These are phyloP conservation scores for Lichtheimia hyalospora DNA, from an alignment of 371 early-diverging fungal species.

Conservation along the genomic window DNA sequence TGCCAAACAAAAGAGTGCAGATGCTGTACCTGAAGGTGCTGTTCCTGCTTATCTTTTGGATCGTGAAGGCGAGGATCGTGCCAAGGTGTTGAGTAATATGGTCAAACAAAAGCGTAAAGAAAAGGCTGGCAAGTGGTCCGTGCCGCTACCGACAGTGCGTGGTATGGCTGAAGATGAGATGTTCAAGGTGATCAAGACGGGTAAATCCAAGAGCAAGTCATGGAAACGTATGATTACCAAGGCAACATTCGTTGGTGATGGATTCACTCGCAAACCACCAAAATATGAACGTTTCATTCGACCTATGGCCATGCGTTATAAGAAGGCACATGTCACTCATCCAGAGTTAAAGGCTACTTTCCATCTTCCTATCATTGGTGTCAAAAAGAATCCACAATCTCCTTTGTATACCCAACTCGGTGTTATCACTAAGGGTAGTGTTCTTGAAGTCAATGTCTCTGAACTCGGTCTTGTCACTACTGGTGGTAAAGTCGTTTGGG, in stretches of 20 bases:
- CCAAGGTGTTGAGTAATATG: slow-evolving; percentile 98
- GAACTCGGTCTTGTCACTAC: slow-evolving; percentile 99
- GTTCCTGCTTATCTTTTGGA: slow-evolving; percentile 99
- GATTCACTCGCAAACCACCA: slow-evolving; percentile 99
- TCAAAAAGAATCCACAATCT: slow-evolving; percentile 99
- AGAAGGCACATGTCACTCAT: slow-evolving; percentile 99
- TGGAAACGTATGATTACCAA: slow-evolving; percentile 99
- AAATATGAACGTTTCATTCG: slow-evolving; percentile 99
- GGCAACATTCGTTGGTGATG: slow-evolving; percentile 99
- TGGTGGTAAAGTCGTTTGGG: slow-evolving; percentile 99
- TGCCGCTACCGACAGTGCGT: slow-evolving; percentile 98
- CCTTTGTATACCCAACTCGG: slow-evolving; percentile 98
- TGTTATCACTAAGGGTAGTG: slow-evolving; percentile 99
- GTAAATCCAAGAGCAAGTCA: slow-evolving; percentile 93
- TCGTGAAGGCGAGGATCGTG: slow-evolving; percentile 96
- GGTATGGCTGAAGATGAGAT: slow-evolving; percentile 99
- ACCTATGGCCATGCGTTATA: slow-evolving; percentile 99
- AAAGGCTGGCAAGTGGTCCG: slow-evolving; percentile 99
- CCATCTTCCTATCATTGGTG: slow-evolving; percentile 97
- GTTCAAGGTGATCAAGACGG: slow-evolving; percentile 98
- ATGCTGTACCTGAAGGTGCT: slow-evolving; percentile 93
- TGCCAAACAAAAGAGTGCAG: slow-evolving; percentile 86
- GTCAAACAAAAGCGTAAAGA: slow-evolving; percentile 99
- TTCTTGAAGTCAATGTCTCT: slow-evolving; percentile 93
- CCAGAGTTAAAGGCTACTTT: slow-evolving; percentile 99